Percentiles rank a stretch among this genome's conserved stretches.
These are phyloP conservation scores for Lipomyces sp. DNA, from an alignment of 805 yeast genomes.

Conservation along the genomic window DNA sequence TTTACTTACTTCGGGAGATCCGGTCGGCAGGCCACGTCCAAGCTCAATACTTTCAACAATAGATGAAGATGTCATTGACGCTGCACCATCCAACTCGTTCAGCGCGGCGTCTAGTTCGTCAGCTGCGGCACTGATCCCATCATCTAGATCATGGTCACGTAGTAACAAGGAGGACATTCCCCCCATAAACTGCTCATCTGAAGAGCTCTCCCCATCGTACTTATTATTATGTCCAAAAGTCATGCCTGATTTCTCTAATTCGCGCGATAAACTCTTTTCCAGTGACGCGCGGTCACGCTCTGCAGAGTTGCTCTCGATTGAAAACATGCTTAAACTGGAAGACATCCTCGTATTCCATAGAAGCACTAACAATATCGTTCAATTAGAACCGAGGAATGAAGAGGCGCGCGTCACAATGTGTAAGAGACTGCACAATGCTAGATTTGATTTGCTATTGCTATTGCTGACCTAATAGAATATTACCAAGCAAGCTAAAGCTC, in stretches of 20 bases:
- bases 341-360: background rate
- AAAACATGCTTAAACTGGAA: slow-evolving; percentile 20
- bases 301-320: slow-evolving; percentile 25
- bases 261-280: slow-evolving; percentile 13
- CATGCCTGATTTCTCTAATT: slow-evolving; percentile 6
- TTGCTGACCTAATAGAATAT: too few species aligned
- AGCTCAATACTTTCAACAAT: slow-evolving; percentile 20
- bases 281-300: slow-evolving; percentile 26
- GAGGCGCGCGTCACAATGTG: background rate
- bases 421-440: background rate
- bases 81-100: slow-evolving; percentile 13
- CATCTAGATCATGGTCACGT: slow-evolving; percentile 3
- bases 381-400: background rate
- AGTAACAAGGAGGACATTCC: background rate
- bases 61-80: slow-evolving; percentile 9
- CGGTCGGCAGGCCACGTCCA: slow-evolving; percentile 10
- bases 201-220: background rate
- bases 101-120: slow-evolving; percentile 21
- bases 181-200: background rate
- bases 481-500: too few species aligned
- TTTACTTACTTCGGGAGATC: slow-evolving; percentile 6
- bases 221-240: background rate
- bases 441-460: too few species aligned
- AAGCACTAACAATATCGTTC: background rate
- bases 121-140: slow-evolving; percentile 17